phyloP scores from a whole-genome alignment of 2,329 filamentous ascomycete genomes.

The Colletotrichum chlorophyti region DNA sequence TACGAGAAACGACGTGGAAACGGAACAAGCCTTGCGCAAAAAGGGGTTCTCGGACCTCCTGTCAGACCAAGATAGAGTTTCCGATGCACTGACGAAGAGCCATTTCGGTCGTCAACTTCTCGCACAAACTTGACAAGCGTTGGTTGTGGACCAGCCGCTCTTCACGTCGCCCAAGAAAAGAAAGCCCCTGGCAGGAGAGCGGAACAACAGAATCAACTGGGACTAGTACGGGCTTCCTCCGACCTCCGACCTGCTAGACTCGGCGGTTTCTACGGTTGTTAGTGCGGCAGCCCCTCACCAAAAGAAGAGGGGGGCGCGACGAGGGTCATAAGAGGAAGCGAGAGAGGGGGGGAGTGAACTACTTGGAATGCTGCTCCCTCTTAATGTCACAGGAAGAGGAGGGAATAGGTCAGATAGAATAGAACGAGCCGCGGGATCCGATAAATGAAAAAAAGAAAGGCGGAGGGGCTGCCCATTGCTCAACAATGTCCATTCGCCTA shows the following conservation, averaged over 20 bases:
- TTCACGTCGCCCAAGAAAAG: background rate
- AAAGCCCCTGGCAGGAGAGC: slow-evolving; percentile 21
- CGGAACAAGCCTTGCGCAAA: background rate
- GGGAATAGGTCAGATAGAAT: background rate
- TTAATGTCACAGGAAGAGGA: background rate
- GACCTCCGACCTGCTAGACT: slow-evolving; percentile 26
- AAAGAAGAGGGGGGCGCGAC: slow-evolving; percentile 3
- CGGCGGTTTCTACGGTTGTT: slow-evolving; percentile 16
- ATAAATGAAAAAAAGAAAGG: background rate
- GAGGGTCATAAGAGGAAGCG: background rate
- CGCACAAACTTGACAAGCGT: slow-evolving; percentile 17
- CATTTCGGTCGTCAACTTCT: slow-evolving; percentile 14
- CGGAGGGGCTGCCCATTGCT: too few species aligned
- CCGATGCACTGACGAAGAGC: slow-evolving; percentile 23
- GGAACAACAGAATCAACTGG: slow-evolving; percentile 21
- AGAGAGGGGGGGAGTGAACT: background rate
- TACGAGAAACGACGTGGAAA: background rate
- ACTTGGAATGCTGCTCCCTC: background rate
- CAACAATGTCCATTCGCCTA: too few species aligned
- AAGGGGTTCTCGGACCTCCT: slow-evolving; percentile 15
- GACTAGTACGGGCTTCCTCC: slow-evolving; percentile 28
- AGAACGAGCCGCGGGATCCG: background rate
- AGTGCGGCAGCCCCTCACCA: slow-evolving; percentile 23
- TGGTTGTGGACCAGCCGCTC: slow-evolving; percentile 5
- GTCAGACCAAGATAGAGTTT: slow-evolving; percentile 24